Evolutionary conservation across 2,329 filamentous ascomycete genomes (phyloP).

Genomic region (Verticillium albo-atrum): DNA sequence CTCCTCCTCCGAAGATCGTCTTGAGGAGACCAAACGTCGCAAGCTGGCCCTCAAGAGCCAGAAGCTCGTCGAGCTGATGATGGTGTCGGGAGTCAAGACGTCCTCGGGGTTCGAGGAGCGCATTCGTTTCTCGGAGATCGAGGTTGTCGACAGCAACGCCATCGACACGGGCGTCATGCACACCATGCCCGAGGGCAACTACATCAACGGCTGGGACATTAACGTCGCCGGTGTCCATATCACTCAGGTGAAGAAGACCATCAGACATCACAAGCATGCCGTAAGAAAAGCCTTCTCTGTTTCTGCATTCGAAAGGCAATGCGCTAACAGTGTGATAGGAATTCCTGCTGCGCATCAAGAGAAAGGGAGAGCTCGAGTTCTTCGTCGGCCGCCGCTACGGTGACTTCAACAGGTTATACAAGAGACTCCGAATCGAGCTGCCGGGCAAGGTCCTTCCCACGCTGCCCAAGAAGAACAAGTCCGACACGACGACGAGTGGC

Average conservation of each 20-base stretch:
- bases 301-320: background rate
- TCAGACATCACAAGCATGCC: conserved; percentile 87
- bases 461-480: conserved; percentile 88
- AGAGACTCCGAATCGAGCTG: conserved; percentile 73
- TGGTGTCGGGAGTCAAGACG: conserved; percentile 95
- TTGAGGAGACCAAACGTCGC: conserved; percentile 91
- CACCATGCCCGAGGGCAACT: conserved; percentile 85
- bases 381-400: conserved; percentile 85
- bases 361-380: conserved; percentile 67
- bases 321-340: conserved; percentile 48
- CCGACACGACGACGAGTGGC: conserved; percentile 60
- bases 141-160: conserved; percentile 89
- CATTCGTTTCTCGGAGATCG: conserved; percentile 93
- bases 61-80: conserved; percentile 97
- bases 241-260: conserved; percentile 75
- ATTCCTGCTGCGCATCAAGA: conserved; percentile 84
- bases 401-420: conserved; percentile 79
- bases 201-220: conserved; percentile 93
- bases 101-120: conserved; percentile 96
- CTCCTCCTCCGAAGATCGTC: conserved; percentile 89
- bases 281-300: conserved; percentile 42
- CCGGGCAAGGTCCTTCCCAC: conserved; percentile 86
- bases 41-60: conserved; percentile 91
- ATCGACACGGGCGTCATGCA: conserved; percentile 86
- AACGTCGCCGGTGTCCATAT: conserved; percentile 89